Evolutionary conservation across 805 yeast species (phyloP), one percentile per base, ranked within the genome.

Genomic region (Phaffomyces antillensis): DNA sequence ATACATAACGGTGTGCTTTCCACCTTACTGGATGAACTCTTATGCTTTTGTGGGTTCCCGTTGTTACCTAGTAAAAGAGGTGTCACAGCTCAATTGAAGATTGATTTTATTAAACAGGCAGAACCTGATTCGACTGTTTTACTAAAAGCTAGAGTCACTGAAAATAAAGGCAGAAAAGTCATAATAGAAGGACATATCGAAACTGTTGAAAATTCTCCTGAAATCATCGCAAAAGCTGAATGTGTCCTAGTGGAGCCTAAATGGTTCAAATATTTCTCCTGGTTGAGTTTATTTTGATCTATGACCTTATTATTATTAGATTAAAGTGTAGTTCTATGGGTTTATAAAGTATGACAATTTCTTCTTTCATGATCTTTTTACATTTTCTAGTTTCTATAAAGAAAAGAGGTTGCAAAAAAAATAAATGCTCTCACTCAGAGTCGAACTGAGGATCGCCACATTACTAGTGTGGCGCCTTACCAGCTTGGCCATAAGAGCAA

Each of bases 381-480:
- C n/a, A n/a, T n/a, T n/a, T n/a, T n/a, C n/a, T n/a, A n/a, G n/a
- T n/a, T n/a, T n/a, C n/a, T n/a, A n/a, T n/a, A n/a, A n/a, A n/a
- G 23, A 4, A 20, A 20, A 20, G 23, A n/a, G n/a, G n/a, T 4
- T n/a, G 36, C 13, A 31, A 25, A 33, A 31, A 39, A 40, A 61
- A 58, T 53, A 53, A 51, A 36, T 73, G 80, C 81, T 78, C 71
- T 77, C 75, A 76, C 76, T 79, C 81, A 76, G 82, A 77, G 68
- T 77, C 76, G 83, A 77, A 77, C 83, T 77, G 81, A 79, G 79
- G 85, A 79, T 80, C 84, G 79, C 78, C 73, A 79, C 86, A 79
- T 79, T 80, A 80, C 84, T 79, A 79, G 85, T 79, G 84, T 80
- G 73, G 77, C 85, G 86, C 86, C 82, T 81, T 79, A 79, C 85